Conservation (phyloP, 495 filamentous ascomycete genomes). For the Neurospora africana region DNA sequence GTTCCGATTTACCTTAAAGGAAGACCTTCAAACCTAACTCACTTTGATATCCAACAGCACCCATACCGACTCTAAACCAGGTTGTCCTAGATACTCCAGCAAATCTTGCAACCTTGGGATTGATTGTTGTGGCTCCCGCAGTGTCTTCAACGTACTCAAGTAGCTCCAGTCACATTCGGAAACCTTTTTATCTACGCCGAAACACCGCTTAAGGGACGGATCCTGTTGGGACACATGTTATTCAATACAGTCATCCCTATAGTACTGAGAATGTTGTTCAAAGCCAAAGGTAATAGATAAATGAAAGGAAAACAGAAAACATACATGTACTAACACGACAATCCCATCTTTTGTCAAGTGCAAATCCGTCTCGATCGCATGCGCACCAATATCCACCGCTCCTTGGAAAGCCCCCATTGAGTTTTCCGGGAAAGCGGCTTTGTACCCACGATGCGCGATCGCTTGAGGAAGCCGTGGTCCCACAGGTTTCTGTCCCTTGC, state of each 20-base stretch:
- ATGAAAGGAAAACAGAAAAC: constrained; percentile 7
- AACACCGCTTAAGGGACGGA: constrained; percentile 64
- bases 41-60: constrained; percentile 84
- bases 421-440: constrained; percentile 72
- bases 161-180: constrained; percentile 66
- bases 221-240: constrained; percentile 53
- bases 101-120: constrained; percentile 73
- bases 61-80: constrained; percentile 57
- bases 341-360: constrained; percentile 75
- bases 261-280: not conserved
- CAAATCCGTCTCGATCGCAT: constrained; percentile 82
- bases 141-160: constrained; percentile 55
- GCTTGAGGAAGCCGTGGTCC: constrained; percentile 47
- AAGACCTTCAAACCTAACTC: constrained; percentile 1
- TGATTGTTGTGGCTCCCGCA: constrained; percentile 52
- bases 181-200: constrained; percentile 57
- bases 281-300: not conserved
- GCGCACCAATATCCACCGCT: constrained; percentile 60
- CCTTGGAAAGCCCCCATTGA: constrained; percentile 65
- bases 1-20: not conserved
- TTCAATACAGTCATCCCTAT: too few species aligned
- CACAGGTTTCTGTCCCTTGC: not conserved
- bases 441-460: constrained; percentile 83
- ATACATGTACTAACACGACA: constrained; percentile 74
- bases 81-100: constrained; percentile 55